These are phyloP conservation scores for Euphorbia schlechtendalii DNA, from an alignment of 441 rosid species.

Conservation along the genomic window DNA sequence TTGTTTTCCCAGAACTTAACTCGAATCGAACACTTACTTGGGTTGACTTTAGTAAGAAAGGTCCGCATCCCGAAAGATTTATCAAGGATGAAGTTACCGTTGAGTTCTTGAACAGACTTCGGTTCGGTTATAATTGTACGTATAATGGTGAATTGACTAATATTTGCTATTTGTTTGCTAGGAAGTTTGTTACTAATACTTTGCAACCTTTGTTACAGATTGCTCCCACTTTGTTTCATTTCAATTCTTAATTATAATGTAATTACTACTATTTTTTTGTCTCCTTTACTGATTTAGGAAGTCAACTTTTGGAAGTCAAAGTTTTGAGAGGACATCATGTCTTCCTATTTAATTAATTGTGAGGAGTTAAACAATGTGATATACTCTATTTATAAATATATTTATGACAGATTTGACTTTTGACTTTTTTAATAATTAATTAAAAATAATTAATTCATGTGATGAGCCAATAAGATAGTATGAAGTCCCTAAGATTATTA, in stretches of 20 bases:
- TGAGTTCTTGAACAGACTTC: slow-evolving; percentile 40
- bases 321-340: background rate
- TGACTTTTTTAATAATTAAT: too few species aligned
- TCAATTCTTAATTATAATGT: background rate
- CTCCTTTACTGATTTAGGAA: background rate
- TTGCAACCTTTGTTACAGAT: slow-evolving; percentile 46
- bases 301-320: background rate
- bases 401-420: too few species aligned
- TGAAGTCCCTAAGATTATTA: too few species aligned
- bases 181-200: slow-evolving; percentile 71
- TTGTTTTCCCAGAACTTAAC: slow-evolving; percentile 31
- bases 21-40: slow-evolving; percentile 74
- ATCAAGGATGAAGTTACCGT: slow-evolving; percentile 47
- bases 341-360: background rate
- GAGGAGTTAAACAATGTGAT: too few species aligned
- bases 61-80: slow-evolving; percentile 72
- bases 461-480: too few species aligned
- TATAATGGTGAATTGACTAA: slow-evolving; percentile 43
- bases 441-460: too few species aligned
- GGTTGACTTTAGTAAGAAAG: slow-evolving; percentile 84
- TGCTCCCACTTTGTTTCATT: slow-evolving; percentile 25
- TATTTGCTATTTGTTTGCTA: slow-evolving; percentile 52
- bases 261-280: background rate
- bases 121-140: slow-evolving; percentile 32
- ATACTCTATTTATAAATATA: too few species aligned